Percentiles rank a stretch among this genome's conserved stretches.
These are phyloP conservation scores for Aspergillus indologenus DNA, from an alignment of 495 filamentous ascomycete species.

Conservation along the genomic window DNA sequence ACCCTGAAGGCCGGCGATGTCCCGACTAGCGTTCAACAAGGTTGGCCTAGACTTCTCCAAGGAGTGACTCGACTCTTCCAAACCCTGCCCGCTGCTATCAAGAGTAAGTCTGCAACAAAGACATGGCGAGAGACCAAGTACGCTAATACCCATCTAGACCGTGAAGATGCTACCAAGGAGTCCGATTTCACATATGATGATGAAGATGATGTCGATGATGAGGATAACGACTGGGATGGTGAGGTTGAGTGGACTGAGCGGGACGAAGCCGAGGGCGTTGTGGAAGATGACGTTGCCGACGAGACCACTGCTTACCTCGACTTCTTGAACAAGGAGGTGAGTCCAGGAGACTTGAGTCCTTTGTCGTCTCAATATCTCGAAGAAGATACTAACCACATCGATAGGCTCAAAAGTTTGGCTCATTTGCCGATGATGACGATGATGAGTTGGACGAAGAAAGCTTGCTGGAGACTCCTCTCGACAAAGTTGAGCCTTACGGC, in stretches of 20 bases:
- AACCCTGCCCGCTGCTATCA: constrained; percentile 80
- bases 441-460: constrained; percentile 90
- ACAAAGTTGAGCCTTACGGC: constrained; percentile 90
- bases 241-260: constrained; percentile 70
- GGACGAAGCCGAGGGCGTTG: constrained; percentile 52
- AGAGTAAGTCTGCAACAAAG: constrained; percentile 55
- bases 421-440: constrained; percentile 69
- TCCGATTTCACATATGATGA: constrained; percentile 75
- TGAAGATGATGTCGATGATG: constrained; percentile 74
- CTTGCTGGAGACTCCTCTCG: constrained; percentile 87
- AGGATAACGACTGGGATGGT: constrained; percentile 61
- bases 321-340: constrained; percentile 86
- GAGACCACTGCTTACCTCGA: constrained; percentile 94
- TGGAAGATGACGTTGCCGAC: constrained; percentile 68
- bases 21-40: constrained; percentile 83
- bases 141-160: constrained; percentile 48
- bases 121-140: background rate
- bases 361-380: background rate
- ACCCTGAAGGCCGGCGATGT: constrained; percentile 73
- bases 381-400: constrained; percentile 14
- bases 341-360: background rate
- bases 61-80: constrained; percentile 90
- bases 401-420: constrained; percentile 78
- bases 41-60: constrained; percentile 92
- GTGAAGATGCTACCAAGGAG: constrained; percentile 90